Percentiles rank a stretch among this genome's conserved stretches.
Conservation (phyloP, 2,329 filamentous ascomycete species). For the Colletotrichum abscissum region DNA sequence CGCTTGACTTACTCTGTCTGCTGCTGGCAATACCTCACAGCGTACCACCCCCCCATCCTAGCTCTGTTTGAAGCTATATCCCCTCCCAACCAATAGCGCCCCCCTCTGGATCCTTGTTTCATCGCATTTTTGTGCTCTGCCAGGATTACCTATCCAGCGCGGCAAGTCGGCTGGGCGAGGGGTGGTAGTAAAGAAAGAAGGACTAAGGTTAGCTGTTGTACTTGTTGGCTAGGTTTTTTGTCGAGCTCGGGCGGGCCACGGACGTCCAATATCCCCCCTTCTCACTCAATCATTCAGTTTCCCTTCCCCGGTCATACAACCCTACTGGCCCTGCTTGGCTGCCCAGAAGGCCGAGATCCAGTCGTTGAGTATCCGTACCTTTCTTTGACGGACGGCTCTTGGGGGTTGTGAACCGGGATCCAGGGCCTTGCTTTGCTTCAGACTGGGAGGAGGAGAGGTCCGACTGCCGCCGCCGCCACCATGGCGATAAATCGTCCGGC, state of each 20-base stretch:
- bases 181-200: conserved; percentile 5
- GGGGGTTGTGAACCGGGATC: conserved; percentile 15
- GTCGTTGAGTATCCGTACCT: conserved; percentile 1
- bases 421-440: conserved; percentile 24
- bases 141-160: conserved; percentile 20
- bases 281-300: background rate
- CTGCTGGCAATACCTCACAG: conserved; percentile 1
- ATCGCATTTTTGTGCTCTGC: conserved; percentile 30
- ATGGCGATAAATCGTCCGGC: conserved; percentile 25
- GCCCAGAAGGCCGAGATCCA: conserved; percentile 26
- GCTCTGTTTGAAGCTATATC: conserved; percentile 35
- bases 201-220: conserved; percentile 11
- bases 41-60: conserved; percentile 13
- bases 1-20: background rate
- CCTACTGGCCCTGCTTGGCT: background rate
- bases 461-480: conserved; percentile 26
- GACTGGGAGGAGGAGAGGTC: conserved; percentile 18
- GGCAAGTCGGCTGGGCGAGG: conserved; percentile 21
- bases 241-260: conserved; percentile 34
- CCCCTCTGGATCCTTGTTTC: conserved; percentile 33
- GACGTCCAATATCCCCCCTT: conserved; percentile 27
- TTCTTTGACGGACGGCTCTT: background rate
- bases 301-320: background rate
- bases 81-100: conserved; percentile 33
- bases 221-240: conserved; percentile 24